Evolutionary conservation across 176 grass and related monocot species (phyloP).

Genomic region (Cenchrus purpureus): DNA sequence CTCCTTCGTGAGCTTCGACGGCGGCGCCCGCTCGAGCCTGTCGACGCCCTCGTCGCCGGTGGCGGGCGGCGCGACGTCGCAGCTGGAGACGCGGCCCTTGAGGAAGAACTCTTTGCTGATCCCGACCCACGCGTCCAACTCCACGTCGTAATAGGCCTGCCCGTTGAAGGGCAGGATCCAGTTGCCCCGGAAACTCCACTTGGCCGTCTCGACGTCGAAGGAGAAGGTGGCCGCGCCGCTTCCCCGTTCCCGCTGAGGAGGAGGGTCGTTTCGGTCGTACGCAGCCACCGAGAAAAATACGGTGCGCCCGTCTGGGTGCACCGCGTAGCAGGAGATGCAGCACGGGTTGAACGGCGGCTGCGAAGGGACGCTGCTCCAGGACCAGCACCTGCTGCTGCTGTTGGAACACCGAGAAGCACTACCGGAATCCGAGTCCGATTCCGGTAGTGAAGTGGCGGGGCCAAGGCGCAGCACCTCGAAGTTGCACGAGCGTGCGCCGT

Average conservation of each 20-base stretch:
- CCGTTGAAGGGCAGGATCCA: not conserved
- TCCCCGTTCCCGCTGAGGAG: too few relatives aligned
- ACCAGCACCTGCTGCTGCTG: not conserved
- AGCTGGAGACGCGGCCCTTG: not conserved
- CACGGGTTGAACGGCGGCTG: not conserved
- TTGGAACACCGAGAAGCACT: too few relatives aligned
- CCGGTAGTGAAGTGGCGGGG: not conserved
- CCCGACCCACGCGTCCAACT: conserved; percentile 16
- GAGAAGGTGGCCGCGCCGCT: not conserved
- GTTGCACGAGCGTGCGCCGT: not conserved
- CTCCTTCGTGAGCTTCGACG: not conserved
- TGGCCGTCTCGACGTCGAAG: not conserved
- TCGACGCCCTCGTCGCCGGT: not conserved
- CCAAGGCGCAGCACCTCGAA: not conserved
- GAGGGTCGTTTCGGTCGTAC: not conserved
- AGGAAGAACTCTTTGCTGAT: not conserved
- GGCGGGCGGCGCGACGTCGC: not conserved
- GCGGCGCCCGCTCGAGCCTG: not conserved
- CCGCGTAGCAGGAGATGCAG: not conserved
- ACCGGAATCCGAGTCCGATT: too few relatives aligned
- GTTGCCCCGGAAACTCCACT: not conserved
- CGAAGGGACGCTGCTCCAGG: conserved; percentile 18
- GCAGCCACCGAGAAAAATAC: not conserved
- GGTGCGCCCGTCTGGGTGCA: conserved; percentile 2
- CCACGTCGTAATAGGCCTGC: not conserved